phyloP scores from a whole-genome alignment of 495 filamentous ascomycete genomes.

The Evansstolkia leycettana region DNA sequence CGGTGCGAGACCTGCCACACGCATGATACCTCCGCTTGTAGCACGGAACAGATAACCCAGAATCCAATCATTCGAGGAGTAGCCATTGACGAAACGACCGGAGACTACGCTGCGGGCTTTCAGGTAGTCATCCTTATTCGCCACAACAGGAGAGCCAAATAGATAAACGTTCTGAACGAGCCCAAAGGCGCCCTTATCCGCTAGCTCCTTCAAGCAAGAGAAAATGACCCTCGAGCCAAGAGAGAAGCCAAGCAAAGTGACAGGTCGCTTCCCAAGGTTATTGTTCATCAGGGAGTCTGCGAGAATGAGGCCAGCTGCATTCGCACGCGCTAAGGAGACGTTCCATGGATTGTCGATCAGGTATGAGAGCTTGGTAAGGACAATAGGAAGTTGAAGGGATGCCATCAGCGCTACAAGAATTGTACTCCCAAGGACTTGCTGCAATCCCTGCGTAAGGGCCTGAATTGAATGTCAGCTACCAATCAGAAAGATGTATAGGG shows the following conservation, averaged over 20 bases:
- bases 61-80: conserved; percentile 94
- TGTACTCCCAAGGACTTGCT: conserved; percentile 89
- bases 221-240: conserved; percentile 89
- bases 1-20: conserved; percentile 76
- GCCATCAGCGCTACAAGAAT: conserved; percentile 84
- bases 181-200: conserved; percentile 75
- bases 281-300: conserved; percentile 88
- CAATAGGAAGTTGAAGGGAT: conserved; percentile 81
- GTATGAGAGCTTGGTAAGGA: conserved; percentile 89
- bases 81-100: conserved; percentile 90
- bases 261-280: conserved; percentile 80
- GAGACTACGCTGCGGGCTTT: conserved; percentile 69
- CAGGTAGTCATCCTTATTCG: conserved; percentile 83
- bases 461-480: conserved; percentile 19
- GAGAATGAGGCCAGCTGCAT: conserved; percentile 80
- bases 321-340: conserved; percentile 82
- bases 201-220: conserved; percentile 78
- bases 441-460: conserved; percentile 90
- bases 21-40: conserved; percentile 83
- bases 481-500: background rate
- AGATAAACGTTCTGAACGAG: conserved; percentile 92
- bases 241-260: conserved; percentile 95
- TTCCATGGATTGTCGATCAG: conserved; percentile 98
- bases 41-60: conserved; percentile 93
- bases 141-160: conserved; percentile 85